Evolutionary conservation across 306 rosid species (phyloP).

Genomic region (Rubus parviflorus): DNA sequence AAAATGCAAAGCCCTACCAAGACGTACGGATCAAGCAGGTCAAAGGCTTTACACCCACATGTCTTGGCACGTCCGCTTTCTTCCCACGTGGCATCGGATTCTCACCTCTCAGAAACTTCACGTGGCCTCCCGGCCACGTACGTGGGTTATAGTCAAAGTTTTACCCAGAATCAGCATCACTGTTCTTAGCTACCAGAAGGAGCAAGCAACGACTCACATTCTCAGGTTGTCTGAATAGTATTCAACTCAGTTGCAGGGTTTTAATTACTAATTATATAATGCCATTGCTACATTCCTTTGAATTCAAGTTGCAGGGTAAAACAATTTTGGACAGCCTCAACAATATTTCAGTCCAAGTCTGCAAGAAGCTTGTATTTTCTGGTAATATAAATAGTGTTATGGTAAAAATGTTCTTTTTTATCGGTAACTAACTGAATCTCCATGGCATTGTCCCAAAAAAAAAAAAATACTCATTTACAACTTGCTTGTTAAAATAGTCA

Average conservation of each 20-base stretch:
- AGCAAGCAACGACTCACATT: background rate
- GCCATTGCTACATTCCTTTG: too few relatives aligned
- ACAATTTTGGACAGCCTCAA: too few relatives aligned
- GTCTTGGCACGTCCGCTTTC: background rate
- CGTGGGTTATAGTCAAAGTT: too few relatives aligned
- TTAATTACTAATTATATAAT: too few relatives aligned
- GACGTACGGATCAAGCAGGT: constrained; percentile 31
- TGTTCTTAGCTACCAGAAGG: background rate
- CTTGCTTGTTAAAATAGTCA: background rate
- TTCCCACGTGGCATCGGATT: constrained; percentile 15
- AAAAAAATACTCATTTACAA: background rate
- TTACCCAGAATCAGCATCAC: background rate
- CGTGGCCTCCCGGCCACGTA: background rate
- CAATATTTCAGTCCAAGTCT: too few relatives aligned
- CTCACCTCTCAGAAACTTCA: constrained; percentile 18
- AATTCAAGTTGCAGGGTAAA: too few relatives aligned
- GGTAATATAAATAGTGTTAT: too few relatives aligned
- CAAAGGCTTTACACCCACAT: constrained; percentile 12
- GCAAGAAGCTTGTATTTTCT: too few relatives aligned
- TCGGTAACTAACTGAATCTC: too few relatives aligned
- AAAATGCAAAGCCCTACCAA: background rate
- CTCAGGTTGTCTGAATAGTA: background rate
- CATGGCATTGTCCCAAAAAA: too few relatives aligned
- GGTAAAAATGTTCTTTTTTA: too few relatives aligned
- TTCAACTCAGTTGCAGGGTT: background rate